Evolutionary conservation across 306 rosid species (phyloP).

Genomic region (Prunus salicina): DNA sequence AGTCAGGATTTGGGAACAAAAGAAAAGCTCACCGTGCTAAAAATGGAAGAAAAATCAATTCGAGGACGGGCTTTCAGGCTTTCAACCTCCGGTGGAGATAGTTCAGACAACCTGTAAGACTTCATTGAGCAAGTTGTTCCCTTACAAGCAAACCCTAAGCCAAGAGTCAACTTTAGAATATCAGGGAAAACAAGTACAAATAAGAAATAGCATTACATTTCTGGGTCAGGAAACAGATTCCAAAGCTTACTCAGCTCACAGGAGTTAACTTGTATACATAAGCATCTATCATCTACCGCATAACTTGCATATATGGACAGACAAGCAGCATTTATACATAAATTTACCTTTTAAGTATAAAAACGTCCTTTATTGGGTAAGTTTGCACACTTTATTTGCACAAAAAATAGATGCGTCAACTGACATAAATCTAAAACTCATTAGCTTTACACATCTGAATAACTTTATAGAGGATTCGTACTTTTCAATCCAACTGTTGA

Average conservation of each 20-base stretch:
- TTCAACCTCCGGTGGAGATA: constrained; percentile 52
- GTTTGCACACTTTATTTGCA: neutral
- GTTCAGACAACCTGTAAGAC: constrained; percentile 72
- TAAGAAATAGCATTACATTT: neutral
- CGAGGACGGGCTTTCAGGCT: constrained; percentile 89
- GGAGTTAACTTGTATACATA: neutral
- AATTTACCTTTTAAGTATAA: neutral
- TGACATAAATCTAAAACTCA: neutral
- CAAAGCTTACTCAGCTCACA: neutral
- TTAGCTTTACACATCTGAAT: neutral
- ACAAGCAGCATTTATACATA: neutral
- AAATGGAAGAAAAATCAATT: constrained; percentile 84
- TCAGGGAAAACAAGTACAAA: neutral
- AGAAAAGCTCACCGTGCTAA: constrained; percentile 48
- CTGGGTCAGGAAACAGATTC: neutral
- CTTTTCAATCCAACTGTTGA: neutral
- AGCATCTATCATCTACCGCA: neutral
- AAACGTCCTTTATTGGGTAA: neutral
- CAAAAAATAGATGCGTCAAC: neutral
- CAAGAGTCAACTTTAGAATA: constrained; percentile 8
- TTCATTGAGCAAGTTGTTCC: constrained; percentile 61
- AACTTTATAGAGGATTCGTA: neutral
- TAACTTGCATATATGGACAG: neutral
- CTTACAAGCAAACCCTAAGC: constrained; percentile 31
- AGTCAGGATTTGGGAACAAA: neutral